Evolutionary conservation across 2,329 filamentous ascomycete species (phyloP).

Genomic region (Ascochyta viciae-villosae): DNA sequence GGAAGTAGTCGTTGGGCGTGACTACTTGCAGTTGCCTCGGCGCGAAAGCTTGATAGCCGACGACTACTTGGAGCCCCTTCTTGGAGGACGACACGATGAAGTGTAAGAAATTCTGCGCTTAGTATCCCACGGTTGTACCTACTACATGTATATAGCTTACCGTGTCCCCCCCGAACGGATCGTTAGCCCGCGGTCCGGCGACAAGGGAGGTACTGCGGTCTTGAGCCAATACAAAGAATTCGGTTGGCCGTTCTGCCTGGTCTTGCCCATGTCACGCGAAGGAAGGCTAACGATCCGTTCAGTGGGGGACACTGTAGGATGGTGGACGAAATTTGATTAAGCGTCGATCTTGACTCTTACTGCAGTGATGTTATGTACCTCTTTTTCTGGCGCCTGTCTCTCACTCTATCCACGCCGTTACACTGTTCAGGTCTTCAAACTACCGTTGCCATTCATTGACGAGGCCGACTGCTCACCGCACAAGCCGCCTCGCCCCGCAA

Average conservation of each 20-base stretch:
- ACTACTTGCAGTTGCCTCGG: background rate
- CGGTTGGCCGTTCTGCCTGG: too few relatives aligned
- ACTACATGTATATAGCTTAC: background rate
- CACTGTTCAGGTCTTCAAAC: too few relatives aligned
- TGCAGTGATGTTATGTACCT: background rate
- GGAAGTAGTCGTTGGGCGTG: background rate
- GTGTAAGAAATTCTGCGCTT: background rate
- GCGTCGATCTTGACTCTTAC: background rate
- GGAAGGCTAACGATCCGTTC: too few relatives aligned
- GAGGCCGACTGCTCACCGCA: background rate
- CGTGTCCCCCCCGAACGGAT: too few relatives aligned
- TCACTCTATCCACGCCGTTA: background rate
- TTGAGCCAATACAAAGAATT: too few relatives aligned
- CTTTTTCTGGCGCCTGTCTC: background rate
- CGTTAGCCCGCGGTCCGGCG: too few relatives aligned
- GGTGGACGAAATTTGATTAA: background rate
- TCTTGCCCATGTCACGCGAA: too few relatives aligned
- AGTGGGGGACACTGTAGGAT: too few relatives aligned
- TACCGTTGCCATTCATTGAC: too few relatives aligned
- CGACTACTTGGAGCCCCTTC: background rate
- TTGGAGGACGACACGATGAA: background rate
- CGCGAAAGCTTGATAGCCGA: background rate
- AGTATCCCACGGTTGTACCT: background rate
- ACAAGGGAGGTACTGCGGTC: too few relatives aligned
- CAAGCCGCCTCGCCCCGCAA: constrained; percentile 6